phyloP scores from a whole-genome alignment of 495 filamentous ascomycete genomes.

The Hypoxylon rickii region DNA sequence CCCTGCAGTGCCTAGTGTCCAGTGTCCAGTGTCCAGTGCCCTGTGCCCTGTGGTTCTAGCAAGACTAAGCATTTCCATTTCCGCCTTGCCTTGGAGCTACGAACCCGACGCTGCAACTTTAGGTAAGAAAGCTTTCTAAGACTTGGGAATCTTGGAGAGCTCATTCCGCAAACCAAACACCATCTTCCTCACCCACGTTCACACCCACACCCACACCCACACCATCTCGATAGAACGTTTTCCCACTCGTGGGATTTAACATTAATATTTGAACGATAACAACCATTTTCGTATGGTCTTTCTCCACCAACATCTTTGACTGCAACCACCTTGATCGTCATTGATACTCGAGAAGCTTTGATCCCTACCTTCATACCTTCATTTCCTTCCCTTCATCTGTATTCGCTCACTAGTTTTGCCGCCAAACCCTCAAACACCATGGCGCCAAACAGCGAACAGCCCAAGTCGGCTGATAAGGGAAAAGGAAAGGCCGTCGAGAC shows the following conservation, averaged over 20 bases:
- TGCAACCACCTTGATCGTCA: too few species aligned
- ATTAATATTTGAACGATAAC: constrained; percentile 12
- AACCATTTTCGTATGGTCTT: neutral
- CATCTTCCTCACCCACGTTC: neutral
- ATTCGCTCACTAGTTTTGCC: constrained; percentile 6
- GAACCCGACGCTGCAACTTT: constrained; percentile 25
- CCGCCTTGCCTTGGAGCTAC: constrained; percentile 35
- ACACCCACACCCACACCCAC: neutral
- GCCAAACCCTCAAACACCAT: constrained; percentile 53
- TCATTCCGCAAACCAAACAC: constrained; percentile 1
- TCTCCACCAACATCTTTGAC: too few species aligned
- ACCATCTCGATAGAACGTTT: neutral
- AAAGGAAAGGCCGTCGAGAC: constrained; percentile 84
- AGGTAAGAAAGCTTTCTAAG: too few species aligned
- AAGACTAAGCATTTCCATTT: constrained; percentile 7
- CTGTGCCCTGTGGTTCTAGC: too few species aligned
- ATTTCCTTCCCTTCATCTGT: constrained; percentile 12
- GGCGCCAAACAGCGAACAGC: constrained; percentile 89
- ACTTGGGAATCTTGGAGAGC: too few species aligned
- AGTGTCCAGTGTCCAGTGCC: too few species aligned
- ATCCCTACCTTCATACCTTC: too few species aligned
- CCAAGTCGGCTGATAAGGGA: constrained; percentile 86
- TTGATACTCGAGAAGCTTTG: too few species aligned
- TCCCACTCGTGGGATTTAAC: too few species aligned
- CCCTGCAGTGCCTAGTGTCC: too few species aligned